A percentile compares a stretch with the other conserved stretches of the same genome.
phyloP scores from a whole-genome alignment of 805 yeast species.

The Metschnikowia cubensis region DNA sequence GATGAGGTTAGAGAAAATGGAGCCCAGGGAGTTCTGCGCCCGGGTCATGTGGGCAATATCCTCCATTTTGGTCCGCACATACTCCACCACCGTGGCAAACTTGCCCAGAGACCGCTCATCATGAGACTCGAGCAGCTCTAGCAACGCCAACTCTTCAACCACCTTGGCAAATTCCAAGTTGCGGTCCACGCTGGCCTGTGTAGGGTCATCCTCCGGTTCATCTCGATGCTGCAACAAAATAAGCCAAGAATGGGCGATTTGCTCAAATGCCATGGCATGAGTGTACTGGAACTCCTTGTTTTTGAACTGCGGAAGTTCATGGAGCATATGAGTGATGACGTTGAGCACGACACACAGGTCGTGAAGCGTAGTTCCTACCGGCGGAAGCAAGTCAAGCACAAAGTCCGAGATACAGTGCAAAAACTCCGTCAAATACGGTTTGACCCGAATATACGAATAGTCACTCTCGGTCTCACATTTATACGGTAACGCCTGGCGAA shows the following conservation, averaged over 20 bases:
- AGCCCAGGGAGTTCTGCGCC: constrained; percentile 3
- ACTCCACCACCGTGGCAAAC: constrained; percentile 43
- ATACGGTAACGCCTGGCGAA: constrained; percentile 60
- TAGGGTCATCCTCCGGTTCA: constrained; percentile 9
- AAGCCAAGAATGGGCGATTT: constrained; percentile 59
- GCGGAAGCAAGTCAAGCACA: constrained; percentile 68
- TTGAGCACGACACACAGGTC: constrained; percentile 60
- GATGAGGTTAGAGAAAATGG: constrained; percentile 33
- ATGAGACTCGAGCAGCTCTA: constrained; percentile 42
- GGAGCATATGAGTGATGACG: constrained; percentile 55
- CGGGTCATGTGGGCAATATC: constrained; percentile 24
- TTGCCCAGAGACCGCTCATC: constrained; percentile 41
- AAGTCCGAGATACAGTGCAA: constrained; percentile 70
- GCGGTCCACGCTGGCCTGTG: constrained; percentile 14
- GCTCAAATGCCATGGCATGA: constrained; percentile 54
- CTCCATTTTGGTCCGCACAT: constrained; percentile 37
- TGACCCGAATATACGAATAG: constrained; percentile 71
- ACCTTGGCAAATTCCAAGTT: constrained; percentile 25
- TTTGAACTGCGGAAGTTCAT: constrained; percentile 62
- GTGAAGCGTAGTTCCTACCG: constrained; percentile 52
- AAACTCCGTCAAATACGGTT: constrained; percentile 64
- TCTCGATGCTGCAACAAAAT: constrained; percentile 33
- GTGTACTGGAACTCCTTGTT: constrained; percentile 52
- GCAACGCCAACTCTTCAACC: constrained; percentile 35
- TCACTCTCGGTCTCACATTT: constrained; percentile 70